Percentiles rank a stretch among this genome's conserved stretches.
These are phyloP conservation scores for Boletus rex-veris DNA, from an alignment of 768 basidiomycete genomes.

Conservation along the genomic window DNA sequence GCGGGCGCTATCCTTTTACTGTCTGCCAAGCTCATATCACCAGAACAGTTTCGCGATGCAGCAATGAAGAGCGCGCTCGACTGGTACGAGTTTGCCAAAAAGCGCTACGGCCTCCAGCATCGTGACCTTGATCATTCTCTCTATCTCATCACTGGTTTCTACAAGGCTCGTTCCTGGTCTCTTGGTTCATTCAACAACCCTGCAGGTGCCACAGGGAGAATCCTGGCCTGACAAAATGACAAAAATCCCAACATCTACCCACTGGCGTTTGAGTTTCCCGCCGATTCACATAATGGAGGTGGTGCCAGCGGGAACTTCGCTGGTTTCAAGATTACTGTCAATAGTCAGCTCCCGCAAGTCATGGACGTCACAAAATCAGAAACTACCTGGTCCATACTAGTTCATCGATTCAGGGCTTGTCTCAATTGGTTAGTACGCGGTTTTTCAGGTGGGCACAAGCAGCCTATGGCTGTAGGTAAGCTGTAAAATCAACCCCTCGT, in stretches of 20 bases:
- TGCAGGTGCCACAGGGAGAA: background rate
- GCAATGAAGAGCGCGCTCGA: background rate
- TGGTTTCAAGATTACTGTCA: background rate
- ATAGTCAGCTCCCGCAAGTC: background rate
- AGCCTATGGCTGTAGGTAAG: background rate
- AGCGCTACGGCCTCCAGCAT: background rate
- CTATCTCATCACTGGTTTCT: constrained; percentile 2
- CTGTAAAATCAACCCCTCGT: too few relatives aligned
- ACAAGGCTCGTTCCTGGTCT: background rate
- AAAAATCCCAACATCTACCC: background rate
- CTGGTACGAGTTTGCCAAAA: background rate
- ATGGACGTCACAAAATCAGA: background rate
- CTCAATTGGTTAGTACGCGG: background rate
- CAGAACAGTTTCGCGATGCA: background rate
- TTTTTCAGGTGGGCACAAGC: background rate
- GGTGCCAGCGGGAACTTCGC: background rate
- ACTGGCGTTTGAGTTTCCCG: background rate
- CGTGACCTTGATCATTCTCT: background rate
- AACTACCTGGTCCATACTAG: background rate
- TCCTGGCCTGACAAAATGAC: background rate
- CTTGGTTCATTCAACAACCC: background rate
- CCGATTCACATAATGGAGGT: background rate
- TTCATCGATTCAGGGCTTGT: background rate
- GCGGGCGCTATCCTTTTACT: too few relatives aligned
- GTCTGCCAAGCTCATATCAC: background rate